A percentile compares a stretch with the other conserved stretches of the same genome.
Conservation (phyloP, 2,329 filamentous ascomycete species). For the Pseudogymnoascus sp. region DNA sequence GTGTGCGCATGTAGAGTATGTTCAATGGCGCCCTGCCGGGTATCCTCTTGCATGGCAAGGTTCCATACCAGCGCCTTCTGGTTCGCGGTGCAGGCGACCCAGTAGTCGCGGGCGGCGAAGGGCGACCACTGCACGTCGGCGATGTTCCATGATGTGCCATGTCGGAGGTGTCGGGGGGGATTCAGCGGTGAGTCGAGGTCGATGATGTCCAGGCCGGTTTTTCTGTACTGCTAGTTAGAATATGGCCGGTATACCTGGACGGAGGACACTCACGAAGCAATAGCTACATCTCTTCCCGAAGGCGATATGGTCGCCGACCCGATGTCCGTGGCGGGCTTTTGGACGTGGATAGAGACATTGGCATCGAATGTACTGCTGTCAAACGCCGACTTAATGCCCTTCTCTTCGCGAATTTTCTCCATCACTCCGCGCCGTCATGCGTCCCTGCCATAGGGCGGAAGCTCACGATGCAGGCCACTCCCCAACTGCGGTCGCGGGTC, state of each 20-base stretch:
- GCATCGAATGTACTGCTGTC: constrained; percentile 83
- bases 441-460: constrained; percentile 3
- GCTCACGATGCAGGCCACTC: background rate
- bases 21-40: constrained; percentile 62
- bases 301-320: constrained; percentile 91
- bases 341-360: constrained; percentile 75
- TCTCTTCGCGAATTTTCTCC: constrained; percentile 42
- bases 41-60: constrained; percentile 62
- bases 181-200: constrained; percentile 86
- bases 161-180: constrained; percentile 73
- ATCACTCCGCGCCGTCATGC: constrained; percentile 17
- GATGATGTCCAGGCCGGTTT: constrained; percentile 81
- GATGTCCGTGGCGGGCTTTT: constrained; percentile 41
- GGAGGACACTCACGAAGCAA: constrained; percentile 55
- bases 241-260: background rate
- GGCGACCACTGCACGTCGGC: constrained; percentile 97
- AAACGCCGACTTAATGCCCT: constrained; percentile 58
- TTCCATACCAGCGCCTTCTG: constrained; percentile 95
- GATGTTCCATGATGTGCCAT: constrained; percentile 87
- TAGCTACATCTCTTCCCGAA: constrained; percentile 78
- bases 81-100: constrained; percentile 90
- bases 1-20: constrained; percentile 79
- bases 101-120: constrained; percentile 79
- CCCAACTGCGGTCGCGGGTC: background rate
- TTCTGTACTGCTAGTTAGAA: constrained; percentile 27